These are phyloP conservation scores for Neonothopanus nambi DNA, from an alignment of 1,284 basidiomycete genomes.

Conservation along the genomic window DNA sequence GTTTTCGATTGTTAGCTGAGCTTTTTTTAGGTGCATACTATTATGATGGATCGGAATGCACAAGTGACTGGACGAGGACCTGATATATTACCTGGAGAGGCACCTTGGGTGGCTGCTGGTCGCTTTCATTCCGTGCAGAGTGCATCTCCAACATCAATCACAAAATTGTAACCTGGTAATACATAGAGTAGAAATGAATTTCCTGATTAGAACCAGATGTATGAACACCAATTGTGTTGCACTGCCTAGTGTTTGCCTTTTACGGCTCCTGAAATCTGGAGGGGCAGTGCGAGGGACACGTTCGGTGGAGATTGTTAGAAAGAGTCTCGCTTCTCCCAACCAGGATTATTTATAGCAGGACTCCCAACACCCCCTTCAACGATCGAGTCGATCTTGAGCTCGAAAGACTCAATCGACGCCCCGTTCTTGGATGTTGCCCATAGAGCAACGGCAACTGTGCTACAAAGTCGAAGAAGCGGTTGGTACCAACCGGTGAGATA, in stretches of 20 bases:
- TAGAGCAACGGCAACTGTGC: conserved; percentile 54
- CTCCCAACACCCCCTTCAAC: conserved; percentile 51
- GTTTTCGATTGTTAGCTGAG: not conserved
- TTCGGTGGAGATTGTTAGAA: conserved; percentile 9
- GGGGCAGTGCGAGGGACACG: no score
- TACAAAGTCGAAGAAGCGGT: conserved; percentile 22
- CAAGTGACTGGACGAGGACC: conserved; percentile 41
- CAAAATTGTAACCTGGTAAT: conserved; percentile 5
- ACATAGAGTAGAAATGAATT: no score
- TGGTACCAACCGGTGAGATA: not conserved
- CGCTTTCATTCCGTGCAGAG: not conserved
- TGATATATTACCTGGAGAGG: conserved; percentile 2
- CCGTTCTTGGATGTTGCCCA: conserved; percentile 42
- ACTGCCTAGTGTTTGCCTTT: no score
- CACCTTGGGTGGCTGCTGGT: not conserved
- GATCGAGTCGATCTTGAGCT: conserved; percentile 45
- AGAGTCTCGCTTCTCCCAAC: conserved; percentile 30
- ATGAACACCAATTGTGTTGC: no score
- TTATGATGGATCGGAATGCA: conserved; percentile 69
- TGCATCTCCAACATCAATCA: conserved; percentile 2
- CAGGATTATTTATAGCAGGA: conserved; percentile 46
- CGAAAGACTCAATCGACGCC: conserved; percentile 33
- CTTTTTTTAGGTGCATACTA: conserved; percentile 47
- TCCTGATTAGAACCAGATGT: no score
- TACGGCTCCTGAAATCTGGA: no score